phyloP scores from a whole-genome alignment of 2,329 filamentous ascomycete species.

The Nectriaceae sp. region DNA sequence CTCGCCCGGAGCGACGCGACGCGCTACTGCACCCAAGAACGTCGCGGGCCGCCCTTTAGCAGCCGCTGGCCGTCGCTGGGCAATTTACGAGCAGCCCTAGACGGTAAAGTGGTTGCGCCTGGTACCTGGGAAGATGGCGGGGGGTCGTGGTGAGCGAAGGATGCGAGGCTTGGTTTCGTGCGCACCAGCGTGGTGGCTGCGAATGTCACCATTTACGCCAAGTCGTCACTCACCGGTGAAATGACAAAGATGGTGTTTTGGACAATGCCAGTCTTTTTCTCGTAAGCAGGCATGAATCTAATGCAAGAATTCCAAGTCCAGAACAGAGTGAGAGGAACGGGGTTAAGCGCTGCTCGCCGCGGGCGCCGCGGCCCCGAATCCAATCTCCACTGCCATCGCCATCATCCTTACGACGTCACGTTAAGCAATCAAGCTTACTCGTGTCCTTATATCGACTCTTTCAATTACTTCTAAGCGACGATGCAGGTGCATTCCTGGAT shows the following conservation, averaged over 20 bases:
- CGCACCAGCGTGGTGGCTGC: neutral
- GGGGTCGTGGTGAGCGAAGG: too few species aligned
- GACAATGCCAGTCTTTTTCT: neutral
- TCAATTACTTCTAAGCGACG: too few species aligned
- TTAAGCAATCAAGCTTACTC: neutral
- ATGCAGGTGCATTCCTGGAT: too few species aligned
- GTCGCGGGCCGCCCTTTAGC: neutral
- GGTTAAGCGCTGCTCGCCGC: neutral
- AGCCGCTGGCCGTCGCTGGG: too few species aligned
- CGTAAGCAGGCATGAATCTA: neutral
- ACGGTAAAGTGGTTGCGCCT: neutral
- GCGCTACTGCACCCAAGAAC: neutral
- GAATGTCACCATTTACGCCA: neutral
- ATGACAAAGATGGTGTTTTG: too few species aligned
- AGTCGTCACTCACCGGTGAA: too few species aligned
- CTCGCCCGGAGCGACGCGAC: too few species aligned
- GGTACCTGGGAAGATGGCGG: neutral
- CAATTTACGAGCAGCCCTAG: neutral
- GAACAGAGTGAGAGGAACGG: neutral
- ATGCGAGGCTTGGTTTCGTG: neutral
- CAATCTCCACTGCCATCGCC: neutral
- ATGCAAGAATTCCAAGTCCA: neutral
- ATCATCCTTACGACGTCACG: neutral
- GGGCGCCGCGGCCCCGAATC: too few species aligned
- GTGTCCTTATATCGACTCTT: too few species aligned